phyloP scores from a whole-genome alignment of 352 stramenopile genomes.

The Phytopythium oedochilum region DNA sequence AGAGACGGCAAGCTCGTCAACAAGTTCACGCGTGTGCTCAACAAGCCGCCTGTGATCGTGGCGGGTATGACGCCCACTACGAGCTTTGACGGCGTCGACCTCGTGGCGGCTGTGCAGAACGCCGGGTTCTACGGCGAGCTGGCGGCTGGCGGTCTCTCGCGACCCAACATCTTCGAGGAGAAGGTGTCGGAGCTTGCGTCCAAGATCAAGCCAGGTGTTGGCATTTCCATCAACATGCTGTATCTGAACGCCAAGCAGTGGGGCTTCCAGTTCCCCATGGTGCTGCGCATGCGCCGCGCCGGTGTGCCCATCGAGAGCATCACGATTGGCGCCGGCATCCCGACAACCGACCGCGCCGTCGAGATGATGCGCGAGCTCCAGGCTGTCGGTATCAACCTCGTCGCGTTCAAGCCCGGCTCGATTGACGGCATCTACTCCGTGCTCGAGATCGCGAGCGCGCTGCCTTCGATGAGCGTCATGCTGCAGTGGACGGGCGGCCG shows the following conservation, averaged over 20 bases:
- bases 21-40: slow-evolving; percentile 67
- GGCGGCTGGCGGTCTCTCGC: slow-evolving; percentile 64
- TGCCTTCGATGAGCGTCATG: slow-evolving; percentile 74
- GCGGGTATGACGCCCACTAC: slow-evolving; percentile 85
- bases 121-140: slow-evolving; percentile 80
- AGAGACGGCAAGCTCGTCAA: slow-evolving; percentile 52
- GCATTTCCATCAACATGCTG: slow-evolving; percentile 87
- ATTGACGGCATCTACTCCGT: slow-evolving; percentile 72
- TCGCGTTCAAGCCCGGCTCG: slow-evolving; percentile 86
- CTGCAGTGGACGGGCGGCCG: slow-evolving; percentile 86
- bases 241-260: slow-evolving; percentile 88
- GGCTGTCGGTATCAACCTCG: slow-evolving; percentile 61
- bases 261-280: slow-evolving; percentile 88
- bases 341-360: slow-evolving; percentile 69
- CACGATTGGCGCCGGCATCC: slow-evolving; percentile 83
- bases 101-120: slow-evolving; percentile 79
- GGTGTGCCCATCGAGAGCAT: slow-evolving; percentile 85
- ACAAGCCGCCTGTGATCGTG: slow-evolving; percentile 77
- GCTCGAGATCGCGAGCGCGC: slow-evolving; percentile 61
- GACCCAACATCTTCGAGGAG: slow-evolving; percentile 65
- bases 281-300: slow-evolving; percentile 72
- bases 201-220: slow-evolving; percentile 69
- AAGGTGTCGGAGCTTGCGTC: slow-evolving; percentile 57
- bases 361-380: slow-evolving; percentile 76
- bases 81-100: slow-evolving; percentile 71